Evolutionary conservation across 169 alveolate species (phyloP).

Genomic region (Eimeria sp.): DNA sequence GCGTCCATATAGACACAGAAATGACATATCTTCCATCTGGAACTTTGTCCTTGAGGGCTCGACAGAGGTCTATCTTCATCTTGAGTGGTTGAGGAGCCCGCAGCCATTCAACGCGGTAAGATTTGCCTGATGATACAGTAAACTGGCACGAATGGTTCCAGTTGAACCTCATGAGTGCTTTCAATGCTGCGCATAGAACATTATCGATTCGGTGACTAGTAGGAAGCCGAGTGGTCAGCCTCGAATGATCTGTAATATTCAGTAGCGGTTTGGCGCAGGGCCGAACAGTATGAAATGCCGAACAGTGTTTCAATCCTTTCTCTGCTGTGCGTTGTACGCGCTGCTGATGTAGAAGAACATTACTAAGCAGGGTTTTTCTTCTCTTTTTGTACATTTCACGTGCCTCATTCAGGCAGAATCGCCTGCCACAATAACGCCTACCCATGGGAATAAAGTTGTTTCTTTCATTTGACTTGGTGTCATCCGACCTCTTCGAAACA

Average conservation of each 20-base stretch:
- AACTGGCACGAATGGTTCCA: not conserved
- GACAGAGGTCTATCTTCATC: conserved; percentile 84
- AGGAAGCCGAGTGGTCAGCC: not conserved
- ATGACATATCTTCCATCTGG: conserved; percentile 87
- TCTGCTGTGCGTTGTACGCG: not conserved
- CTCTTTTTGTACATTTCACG: not conserved
- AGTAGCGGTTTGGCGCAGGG: not conserved
- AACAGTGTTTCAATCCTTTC: not conserved
- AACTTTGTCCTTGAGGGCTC: conserved; percentile 89
- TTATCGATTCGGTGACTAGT: not conserved
- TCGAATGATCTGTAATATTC: not conserved
- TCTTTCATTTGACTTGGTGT: not conserved
- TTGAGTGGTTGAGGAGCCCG: conserved; percentile 81
- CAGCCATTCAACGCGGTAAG: conserved; percentile 78
- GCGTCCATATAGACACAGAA: conserved; percentile 83
- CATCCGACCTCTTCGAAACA: not conserved
- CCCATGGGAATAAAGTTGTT: conserved; percentile 53
- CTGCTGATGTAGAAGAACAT: not conserved
- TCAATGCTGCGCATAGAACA: not conserved
- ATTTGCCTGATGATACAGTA: conserved; percentile 48
- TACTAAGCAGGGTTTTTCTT: not conserved
- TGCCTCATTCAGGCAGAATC: not conserved
- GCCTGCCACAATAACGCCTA: not conserved
- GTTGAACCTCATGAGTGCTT: not conserved
- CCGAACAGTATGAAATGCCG: not conserved